Conservation (phyloP, 352 stramenopile genomes). For the Phytopythium cucurbitacearum region DNA sequence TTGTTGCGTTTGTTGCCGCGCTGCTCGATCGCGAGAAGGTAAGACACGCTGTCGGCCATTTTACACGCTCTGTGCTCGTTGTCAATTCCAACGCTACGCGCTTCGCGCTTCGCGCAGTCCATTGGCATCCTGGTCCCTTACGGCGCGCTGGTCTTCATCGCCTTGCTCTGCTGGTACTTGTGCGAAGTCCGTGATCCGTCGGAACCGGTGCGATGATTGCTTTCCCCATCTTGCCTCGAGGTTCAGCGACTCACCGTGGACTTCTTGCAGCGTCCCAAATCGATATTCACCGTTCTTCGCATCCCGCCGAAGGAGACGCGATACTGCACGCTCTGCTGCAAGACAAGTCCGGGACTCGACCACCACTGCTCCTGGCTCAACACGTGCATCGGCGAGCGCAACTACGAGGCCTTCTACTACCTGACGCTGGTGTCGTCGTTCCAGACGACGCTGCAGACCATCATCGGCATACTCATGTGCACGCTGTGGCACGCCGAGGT, state of each 20-base stretch:
- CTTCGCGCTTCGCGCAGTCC: constrained; percentile 23
- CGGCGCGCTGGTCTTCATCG: constrained; percentile 41
- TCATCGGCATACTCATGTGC: constrained; percentile 72
- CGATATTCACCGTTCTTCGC: constrained; percentile 28
- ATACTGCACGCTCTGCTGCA: constrained; percentile 83
- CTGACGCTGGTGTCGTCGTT: constrained; percentile 59
- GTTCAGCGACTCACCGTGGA: background rate
- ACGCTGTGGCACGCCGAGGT: constrained; percentile 66
- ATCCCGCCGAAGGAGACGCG: constrained; percentile 58
- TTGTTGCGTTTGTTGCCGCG: constrained; percentile 58
- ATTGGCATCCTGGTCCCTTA: constrained; percentile 66
- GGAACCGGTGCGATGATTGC: constrained; percentile 29
- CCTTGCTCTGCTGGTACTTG: constrained; percentile 59
- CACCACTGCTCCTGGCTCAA: constrained; percentile 96
- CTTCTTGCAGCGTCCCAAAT: constrained; percentile 25
- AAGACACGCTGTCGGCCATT: background rate
- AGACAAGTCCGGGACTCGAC: constrained; percentile 88
- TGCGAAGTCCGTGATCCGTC: constrained; percentile 65
- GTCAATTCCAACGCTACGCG: background rate
- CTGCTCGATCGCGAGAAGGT: constrained; percentile 58
- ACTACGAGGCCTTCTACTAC: constrained; percentile 79
- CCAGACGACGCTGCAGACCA: constrained; percentile 55
- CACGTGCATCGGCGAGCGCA: constrained; percentile 87
- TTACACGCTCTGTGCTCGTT: background rate
- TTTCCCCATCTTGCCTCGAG: background rate